phyloP scores from a whole-genome alignment of 768 basidiomycete genomes.

The Clathrus columnatus region DNA sequence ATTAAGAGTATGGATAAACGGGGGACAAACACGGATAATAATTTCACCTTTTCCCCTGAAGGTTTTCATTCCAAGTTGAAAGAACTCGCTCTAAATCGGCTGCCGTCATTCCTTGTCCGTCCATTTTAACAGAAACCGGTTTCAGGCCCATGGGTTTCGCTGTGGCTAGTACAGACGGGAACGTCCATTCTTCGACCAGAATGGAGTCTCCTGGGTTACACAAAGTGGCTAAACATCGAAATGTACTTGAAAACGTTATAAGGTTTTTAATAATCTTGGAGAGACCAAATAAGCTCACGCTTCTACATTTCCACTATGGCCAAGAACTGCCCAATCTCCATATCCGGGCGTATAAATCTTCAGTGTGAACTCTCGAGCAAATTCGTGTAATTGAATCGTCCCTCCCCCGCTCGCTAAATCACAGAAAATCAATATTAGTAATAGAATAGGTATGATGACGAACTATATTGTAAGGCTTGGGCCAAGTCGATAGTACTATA shows the following conservation, averaged over 20 bases:
- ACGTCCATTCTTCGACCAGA: constrained; percentile 65
- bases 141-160: constrained; percentile 32
- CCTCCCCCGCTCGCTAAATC: constrained; percentile 37
- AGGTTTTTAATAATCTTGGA: constrained; percentile 8
- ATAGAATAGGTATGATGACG: constrained; percentile 12
- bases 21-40: neutral
- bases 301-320: constrained; percentile 67
- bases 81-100: constrained; percentile 51
- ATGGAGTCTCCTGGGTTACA: constrained; percentile 58
- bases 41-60: constrained; percentile 26
- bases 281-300: constrained; percentile 16
- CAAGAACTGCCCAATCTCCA: constrained; percentile 45
- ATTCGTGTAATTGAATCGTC: constrained; percentile 43
- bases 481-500: constrained; percentile 62
- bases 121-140: constrained; percentile 54
- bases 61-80: constrained; percentile 53
- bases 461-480: constrained; percentile 61
- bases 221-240: constrained; percentile 47
- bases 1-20: constrained; percentile 13
- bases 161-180: constrained; percentile 45
- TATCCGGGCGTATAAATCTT: constrained; percentile 50
- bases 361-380: constrained; percentile 48
- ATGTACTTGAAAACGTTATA: constrained; percentile 31
- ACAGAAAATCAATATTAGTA: neutral
- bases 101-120: constrained; percentile 59